Percentiles rank a stretch among this genome's conserved stretches.
phyloP scores from a whole-genome alignment of 2,329 filamentous ascomycete genomes.

The Neopestalotiopsis clavispora region DNA sequence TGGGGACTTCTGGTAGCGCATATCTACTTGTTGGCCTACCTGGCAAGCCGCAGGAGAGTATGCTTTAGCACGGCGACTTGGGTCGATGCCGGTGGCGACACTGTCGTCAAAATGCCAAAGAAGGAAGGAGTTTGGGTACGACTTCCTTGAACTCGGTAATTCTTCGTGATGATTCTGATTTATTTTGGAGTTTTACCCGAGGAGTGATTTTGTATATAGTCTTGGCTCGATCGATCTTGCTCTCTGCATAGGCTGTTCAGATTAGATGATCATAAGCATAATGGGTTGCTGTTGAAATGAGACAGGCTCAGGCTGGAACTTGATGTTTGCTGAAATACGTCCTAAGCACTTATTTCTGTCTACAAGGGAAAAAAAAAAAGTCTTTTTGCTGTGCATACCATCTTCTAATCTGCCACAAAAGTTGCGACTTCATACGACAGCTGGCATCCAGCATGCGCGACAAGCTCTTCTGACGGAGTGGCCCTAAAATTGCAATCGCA shows the following conservation, averaged over 20 bases:
- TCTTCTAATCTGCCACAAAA: too few relatives aligned
- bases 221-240: not conserved
- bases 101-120: conserved; percentile 49
- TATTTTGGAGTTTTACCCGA: not conserved
- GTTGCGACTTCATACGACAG: too few relatives aligned
- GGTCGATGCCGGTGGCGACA: conserved; percentile 66
- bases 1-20: conserved; percentile 78
- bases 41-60: conserved; percentile 70
- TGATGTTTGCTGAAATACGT: not conserved
- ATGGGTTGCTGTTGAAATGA: not conserved
- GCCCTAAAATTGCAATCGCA: too few relatives aligned
- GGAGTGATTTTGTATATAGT: not conserved
- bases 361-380: too few relatives aligned
- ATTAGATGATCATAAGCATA: not conserved
- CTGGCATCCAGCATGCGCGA: too few relatives aligned
- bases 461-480: not conserved
- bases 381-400: too few relatives aligned
- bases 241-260: not conserved
- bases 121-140: conserved; percentile 19
- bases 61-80: conserved; percentile 64
- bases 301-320: not conserved
- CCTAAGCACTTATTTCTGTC: too few relatives aligned
- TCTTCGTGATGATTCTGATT: too few relatives aligned
- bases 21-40: conserved; percentile 75
- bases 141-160: too few relatives aligned